Evolutionary conservation across 306 rosid species (phyloP).

Genomic region (Castanea mollissima): DNA sequence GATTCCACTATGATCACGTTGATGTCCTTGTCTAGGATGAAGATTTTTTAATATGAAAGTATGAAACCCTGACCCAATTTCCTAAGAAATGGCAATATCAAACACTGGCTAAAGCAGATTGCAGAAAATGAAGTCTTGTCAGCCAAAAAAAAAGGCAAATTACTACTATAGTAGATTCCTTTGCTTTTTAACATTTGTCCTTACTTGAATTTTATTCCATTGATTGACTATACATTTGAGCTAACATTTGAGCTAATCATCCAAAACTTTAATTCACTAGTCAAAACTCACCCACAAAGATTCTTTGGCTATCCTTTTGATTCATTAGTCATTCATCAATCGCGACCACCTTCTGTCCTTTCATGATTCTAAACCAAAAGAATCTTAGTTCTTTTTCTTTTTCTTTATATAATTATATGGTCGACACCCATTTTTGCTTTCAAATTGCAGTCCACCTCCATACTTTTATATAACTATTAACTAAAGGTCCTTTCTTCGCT

Average conservation of each 20-base stretch:
- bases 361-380: neutral
- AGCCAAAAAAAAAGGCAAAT: neutral
- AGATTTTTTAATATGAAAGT: too few relatives aligned
- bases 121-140: neutral
- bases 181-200: neutral
- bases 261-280: too few relatives aligned
- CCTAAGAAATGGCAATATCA: too few relatives aligned
- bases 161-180: neutral
- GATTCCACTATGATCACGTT: too few relatives aligned
- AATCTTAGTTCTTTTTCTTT: neutral
- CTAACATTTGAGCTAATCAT: too few relatives aligned
- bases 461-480: neutral
- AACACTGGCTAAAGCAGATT: neutral
- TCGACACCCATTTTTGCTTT: neutral
- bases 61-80: neutral
- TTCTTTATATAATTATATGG: neutral
- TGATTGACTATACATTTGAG: neutral
- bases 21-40: too few relatives aligned
- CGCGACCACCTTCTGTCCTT: neutral
- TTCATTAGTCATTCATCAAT: neutral
- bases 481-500: neutral
- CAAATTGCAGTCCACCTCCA: neutral
- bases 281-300: too few relatives aligned
- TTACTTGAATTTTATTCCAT: neutral
- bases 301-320: neutral